Evolutionary conservation across 108 stramenopile genomes (phyloP), one percentile per base, ranked within the genome.

Genomic region (Discostella pseudostelligera): DNA sequence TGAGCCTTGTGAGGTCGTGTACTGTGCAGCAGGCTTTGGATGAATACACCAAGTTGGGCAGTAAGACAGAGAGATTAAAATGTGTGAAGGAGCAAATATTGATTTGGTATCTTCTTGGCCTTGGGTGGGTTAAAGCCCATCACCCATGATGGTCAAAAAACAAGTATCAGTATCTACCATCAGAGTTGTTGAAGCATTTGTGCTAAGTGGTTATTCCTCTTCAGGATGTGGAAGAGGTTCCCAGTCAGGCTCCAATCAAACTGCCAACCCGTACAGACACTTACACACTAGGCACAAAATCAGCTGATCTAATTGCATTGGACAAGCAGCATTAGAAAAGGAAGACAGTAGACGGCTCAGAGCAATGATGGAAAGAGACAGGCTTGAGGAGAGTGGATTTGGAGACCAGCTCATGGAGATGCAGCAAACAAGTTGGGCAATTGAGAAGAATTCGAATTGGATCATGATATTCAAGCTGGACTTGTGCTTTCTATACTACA

Each of bases 381-480:
- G 22, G 25, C 13, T 24, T 16, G 50, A 53, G 25, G 14, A 28
- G 7, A 5, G 10, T 24, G 50, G 50, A 13, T 35, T 56, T 32
- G 55, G 32, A 0, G 55, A 56, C 35, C 55, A 56, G 35, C 32
- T 56, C n/a, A 36, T 35, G 16, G 29, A 56, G 32, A 37, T 56
- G 55, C 29, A 56, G 29, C 32, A 32, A 56, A 36, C 32, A n/a
- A 56, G 32, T 56, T 56, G 55, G 55, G 32, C 55, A 36, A 26
- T 28, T 25, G 50, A 51, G 17, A 51, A 28, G 5, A n/a, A 51
- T 51, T 51, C 8, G 24, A 24, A 26, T 0, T 13, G 50, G 50
- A 26, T 26, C 50, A 26, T n/a, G n/a, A n/a, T n/a, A n/a, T 51
- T 51, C 22, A 26, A 26, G 3, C 17, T 51, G 6, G 50, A 51